A percentile compares a stretch with the other conserved stretches of the same genome.
These are phyloP conservation scores for Metroxylon sagu DNA, from an alignment of 176 grass and related monocot genomes.

Conservation along the genomic window DNA sequence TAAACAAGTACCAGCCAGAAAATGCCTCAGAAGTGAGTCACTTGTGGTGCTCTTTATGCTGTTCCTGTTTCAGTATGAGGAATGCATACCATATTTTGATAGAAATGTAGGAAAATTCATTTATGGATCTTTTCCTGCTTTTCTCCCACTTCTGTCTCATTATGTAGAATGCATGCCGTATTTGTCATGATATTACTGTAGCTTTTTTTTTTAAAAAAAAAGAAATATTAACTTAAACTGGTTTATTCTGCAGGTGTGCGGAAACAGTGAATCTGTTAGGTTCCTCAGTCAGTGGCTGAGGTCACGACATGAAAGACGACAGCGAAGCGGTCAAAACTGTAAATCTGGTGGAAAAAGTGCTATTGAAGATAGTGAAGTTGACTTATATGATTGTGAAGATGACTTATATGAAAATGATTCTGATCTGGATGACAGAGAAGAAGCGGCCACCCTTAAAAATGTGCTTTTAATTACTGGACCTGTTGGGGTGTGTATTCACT, in stretches of 20 bases:
- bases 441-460: conserved; percentile 39
- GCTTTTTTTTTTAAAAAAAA: too few relatives aligned
- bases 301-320: conserved; percentile 69
- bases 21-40: conserved; percentile 64
- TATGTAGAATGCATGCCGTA: too few relatives aligned
- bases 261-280: conserved; percentile 58
- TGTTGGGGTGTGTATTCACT: conserved; percentile 52
- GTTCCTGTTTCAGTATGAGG: background rate
- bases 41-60: background rate
- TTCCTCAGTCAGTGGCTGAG: conserved; percentile 78
- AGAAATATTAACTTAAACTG: conserved; percentile 6
- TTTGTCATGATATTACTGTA: too few relatives aligned
- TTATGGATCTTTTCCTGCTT: too few relatives aligned
- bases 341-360: conserved; percentile 20
- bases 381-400: conserved; percentile 37
- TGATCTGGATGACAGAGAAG: conserved; percentile 50
- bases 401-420: conserved; percentile 46
- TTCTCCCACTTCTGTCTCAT: too few relatives aligned
- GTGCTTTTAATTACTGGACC: conserved; percentile 96
- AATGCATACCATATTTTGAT: too few relatives aligned
- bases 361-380: conserved; percentile 36
- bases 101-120: too few relatives aligned
- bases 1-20: conserved; percentile 78
- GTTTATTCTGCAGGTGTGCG: conserved; percentile 69
- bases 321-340: conserved; percentile 27